phyloP scores from a whole-genome alignment of 805 yeast genomes.

The Candida krabiensis region DNA sequence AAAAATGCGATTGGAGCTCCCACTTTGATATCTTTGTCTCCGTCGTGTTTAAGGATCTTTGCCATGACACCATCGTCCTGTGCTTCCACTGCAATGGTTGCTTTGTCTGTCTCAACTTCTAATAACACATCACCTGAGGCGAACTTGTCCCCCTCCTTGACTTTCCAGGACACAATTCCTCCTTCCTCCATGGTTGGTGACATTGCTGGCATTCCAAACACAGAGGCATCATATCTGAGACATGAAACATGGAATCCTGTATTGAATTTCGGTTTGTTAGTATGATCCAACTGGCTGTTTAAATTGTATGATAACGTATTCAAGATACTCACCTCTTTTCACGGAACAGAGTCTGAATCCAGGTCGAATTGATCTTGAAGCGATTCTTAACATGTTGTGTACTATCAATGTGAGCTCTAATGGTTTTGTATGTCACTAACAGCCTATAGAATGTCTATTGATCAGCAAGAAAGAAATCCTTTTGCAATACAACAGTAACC shows the following conservation, averaged over 20 bases:
- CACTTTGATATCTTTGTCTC: slow-evolving; percentile 77
- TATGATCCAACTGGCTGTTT: no score
- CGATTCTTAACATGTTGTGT: slow-evolving; percentile 17
- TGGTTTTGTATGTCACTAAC: no score
- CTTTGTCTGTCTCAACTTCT: slow-evolving; percentile 86
- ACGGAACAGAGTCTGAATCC: slow-evolving; percentile 3
- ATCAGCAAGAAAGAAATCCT: no score
- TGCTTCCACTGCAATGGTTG: slow-evolving; percentile 82
- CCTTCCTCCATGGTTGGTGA: slow-evolving; percentile 98
- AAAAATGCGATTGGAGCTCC: slow-evolving; percentile 87
- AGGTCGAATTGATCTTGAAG: slow-evolving; percentile 11
- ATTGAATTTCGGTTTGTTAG: slow-evolving; percentile 2
- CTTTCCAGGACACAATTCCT: slow-evolving; percentile 87
- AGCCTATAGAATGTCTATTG: no score
- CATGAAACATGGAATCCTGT: slow-evolving; percentile 34
- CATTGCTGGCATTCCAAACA: slow-evolving; percentile 96
- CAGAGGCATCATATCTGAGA: slow-evolving; percentile 36
- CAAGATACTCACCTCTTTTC: slow-evolving; percentile 18
- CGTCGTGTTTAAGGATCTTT: slow-evolving; percentile 67
- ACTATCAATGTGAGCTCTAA: background rate
- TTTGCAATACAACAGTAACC: background rate
- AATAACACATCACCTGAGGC: slow-evolving; percentile 78
- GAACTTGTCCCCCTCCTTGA: slow-evolving; percentile 73
- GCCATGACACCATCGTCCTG: slow-evolving; percentile 90
- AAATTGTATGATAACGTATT: no score